A percentile compares a stretch with the other conserved stretches of the same genome.
phyloP scores from a whole-genome alignment of 768 basidiomycete genomes.

The Macrolepiota fuliginosa region DNA sequence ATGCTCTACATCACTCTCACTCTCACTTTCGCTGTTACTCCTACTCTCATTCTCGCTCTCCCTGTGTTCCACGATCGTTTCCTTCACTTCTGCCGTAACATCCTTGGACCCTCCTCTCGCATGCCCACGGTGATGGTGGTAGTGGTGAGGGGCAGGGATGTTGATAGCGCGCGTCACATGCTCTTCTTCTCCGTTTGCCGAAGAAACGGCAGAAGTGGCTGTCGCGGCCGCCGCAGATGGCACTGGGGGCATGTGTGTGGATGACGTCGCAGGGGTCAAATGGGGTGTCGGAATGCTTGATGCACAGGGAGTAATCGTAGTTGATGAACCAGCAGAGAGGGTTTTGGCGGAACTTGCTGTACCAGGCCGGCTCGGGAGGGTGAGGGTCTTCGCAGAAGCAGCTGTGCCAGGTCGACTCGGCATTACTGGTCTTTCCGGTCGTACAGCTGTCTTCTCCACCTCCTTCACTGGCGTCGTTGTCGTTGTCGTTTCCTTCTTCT shows the following conservation, averaged over 20 bases:
- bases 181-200: slow-evolving; percentile 17
- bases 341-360: slow-evolving; percentile 4
- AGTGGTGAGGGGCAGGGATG: slow-evolving; percentile 30
- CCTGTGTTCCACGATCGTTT: slow-evolving; percentile 17
- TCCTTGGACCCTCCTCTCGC: slow-evolving; percentile 3
- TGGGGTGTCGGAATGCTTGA: not conserved
- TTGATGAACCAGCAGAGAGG: not conserved
- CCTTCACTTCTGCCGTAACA: not conserved
- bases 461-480: not conserved
- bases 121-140: slow-evolving; percentile 22
- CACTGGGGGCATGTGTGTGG: not conserved
- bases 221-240: not conserved
- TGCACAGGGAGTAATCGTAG: not conserved
- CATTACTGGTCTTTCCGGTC: not conserved
- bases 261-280: not conserved
- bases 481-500: not conserved
- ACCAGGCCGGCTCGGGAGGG: not conserved
- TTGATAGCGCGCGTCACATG: slow-evolving; percentile 32
- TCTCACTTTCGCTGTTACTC: slow-evolving; percentile 17
- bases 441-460: slow-evolving; percentile 27
- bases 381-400: not conserved
- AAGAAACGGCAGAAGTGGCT: slow-evolving; percentile 8
- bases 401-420: slow-evolving; percentile 2
- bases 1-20: slow-evolving; percentile 17
- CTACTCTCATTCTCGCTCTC: slow-evolving; percentile 21